phyloP scores from a whole-genome alignment of 1,284 basidiomycete genomes.

The Pholiota adiposa region DNA sequence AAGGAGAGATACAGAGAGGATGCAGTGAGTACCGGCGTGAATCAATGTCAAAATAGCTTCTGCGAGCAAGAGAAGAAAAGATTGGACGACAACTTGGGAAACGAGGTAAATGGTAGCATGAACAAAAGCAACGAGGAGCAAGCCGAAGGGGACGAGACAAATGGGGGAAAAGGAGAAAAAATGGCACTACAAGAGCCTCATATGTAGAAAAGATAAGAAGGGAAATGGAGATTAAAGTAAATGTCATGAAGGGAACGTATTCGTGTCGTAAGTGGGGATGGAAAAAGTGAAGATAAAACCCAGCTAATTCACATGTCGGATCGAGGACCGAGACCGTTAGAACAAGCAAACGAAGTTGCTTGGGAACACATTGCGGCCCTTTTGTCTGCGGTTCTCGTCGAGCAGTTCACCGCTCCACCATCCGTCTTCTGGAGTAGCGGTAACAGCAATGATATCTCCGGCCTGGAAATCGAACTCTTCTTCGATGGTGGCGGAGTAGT shows the following conservation, averaged over 20 bases:
- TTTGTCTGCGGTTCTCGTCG: conserved; percentile 81
- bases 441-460: conserved; percentile 93
- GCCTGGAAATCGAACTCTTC: conserved; percentile 93
- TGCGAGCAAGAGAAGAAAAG: background rate
- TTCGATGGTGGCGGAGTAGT: conserved; percentile 85
- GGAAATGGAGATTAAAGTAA: background rate
- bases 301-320: background rate
- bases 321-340: conserved; percentile 31
- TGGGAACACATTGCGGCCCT: conserved; percentile 87
- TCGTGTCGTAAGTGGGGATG: background rate
- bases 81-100: background rate
- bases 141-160: background rate
- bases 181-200: background rate
- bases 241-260: background rate
- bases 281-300: background rate
- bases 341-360: conserved; percentile 89
- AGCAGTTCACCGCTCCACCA: conserved; percentile 92
- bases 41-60: background rate
- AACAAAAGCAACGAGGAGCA: conserved; percentile 7
- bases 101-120: background rate
- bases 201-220: conserved; percentile 1
- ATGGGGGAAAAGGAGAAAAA: conserved; percentile 1
- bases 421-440: conserved; percentile 88
- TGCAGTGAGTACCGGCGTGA: background rate
- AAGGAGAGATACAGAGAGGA: background rate